These are phyloP conservation scores for Ascosphaera apis DNA, from an alignment of 2,329 filamentous ascomycete species.

Conservation along the genomic window DNA sequence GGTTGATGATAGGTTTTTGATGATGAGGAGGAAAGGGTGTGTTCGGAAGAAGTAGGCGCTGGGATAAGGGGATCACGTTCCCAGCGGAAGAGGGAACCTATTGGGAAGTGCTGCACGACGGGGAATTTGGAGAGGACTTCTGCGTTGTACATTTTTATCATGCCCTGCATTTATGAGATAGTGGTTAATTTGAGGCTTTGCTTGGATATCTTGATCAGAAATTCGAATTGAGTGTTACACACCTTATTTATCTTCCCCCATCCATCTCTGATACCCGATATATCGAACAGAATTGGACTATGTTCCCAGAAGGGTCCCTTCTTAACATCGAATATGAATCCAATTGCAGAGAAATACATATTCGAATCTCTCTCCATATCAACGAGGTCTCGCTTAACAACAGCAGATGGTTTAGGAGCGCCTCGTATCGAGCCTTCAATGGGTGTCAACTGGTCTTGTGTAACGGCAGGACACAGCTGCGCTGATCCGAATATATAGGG, in stretches of 20 bases:
- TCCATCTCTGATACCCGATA: slow-evolving; percentile 73
- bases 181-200: background rate
- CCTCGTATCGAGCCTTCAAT: slow-evolving; percentile 53
- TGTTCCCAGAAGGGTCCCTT: slow-evolving; percentile 94
- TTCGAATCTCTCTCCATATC: slow-evolving; percentile 42
- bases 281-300: slow-evolving; percentile 80
- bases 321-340: slow-evolving; percentile 96
- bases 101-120: slow-evolving; percentile 88
- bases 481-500: slow-evolving; percentile 92
- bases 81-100: slow-evolving; percentile 62
- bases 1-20: background rate
- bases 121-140: slow-evolving; percentile 94
- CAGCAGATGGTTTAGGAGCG: slow-evolving; percentile 47
- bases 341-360: slow-evolving; percentile 87
- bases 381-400: slow-evolving; percentile 42
- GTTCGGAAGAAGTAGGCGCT: slow-evolving; percentile 27
- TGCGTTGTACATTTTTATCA: slow-evolving; percentile 98
- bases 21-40: slow-evolving; percentile 25
- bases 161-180: slow-evolving; percentile 37
- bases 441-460: slow-evolving; percentile 39
- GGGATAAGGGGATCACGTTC: slow-evolving; percentile 40
- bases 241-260: slow-evolving; percentile 97
- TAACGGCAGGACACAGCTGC: slow-evolving; percentile 59
- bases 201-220: background rate
- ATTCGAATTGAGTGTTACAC: slow-evolving; percentile 2